Evolutionary conservation across 1,284 basidiomycete genomes (phyloP), one percentile per base, ranked within the genome.

Genomic region (Leccinum cinnamomeum): DNA sequence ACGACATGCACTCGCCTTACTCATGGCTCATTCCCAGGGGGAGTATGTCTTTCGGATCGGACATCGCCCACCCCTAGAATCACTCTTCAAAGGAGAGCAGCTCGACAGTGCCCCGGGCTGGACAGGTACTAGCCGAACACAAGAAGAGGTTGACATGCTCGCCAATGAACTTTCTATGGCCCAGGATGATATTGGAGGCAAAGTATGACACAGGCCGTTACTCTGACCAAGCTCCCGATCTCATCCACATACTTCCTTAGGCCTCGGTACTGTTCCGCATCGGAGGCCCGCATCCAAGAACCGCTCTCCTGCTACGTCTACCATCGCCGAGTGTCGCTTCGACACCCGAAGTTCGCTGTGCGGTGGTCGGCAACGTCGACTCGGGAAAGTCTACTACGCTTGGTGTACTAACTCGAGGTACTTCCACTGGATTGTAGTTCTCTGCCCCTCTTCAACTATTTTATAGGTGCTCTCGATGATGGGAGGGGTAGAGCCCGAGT

Each of bases 371-470:
- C 2, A 98, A 98, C 67, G 90, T 92, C n/a, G 90, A 92, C 70
- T 89, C 94, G 39, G 97, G 97, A 2, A 98, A 99, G 77, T 94
- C 91, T 3, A 98, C 95, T 12, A 94, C 95, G 14, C 81, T 98
- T 12, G 97, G 96, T 55, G 93, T 95, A 6, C 76, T 94, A 2
- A 92, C 91, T 25, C 79, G 90, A 75, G 91, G 88, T 88, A 73
- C 23, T 56, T 64, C 37, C 35, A 37, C 63, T 63, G 7, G 33
- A 44, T 48, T 8, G 1, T 2, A 5, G 23, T 48, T 50, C 18
- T 39, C 25, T 23, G 28, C 56, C n/a, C 62, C 61, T 28, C 79
- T 57, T 81, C 72, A 37, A 75, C 77, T 53, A 56, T 61, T 64
- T 53, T 46, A 23, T 61, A 87, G 95, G 96, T 51, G 86, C 87